Conservation (phyloP, 2,329 filamentous ascomycete species). For the Huntiella moniliformis region DNA sequence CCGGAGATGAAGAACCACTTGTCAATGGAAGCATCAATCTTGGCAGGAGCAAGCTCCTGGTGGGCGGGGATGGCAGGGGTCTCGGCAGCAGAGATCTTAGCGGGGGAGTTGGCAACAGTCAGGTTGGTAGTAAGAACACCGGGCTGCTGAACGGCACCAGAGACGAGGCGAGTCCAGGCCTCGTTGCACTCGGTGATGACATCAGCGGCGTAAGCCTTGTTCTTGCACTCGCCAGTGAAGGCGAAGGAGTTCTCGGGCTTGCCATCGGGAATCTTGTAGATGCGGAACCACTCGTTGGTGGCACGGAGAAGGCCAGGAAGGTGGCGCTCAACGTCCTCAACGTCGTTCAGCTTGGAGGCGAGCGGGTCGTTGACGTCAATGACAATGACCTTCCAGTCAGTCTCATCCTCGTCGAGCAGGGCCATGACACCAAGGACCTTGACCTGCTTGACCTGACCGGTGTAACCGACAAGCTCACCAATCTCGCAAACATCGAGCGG, state of each 20-base stretch:
- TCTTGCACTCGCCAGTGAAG: slow-evolving; percentile 99
- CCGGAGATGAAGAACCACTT: slow-evolving; percentile 99
- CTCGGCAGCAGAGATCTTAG: slow-evolving; percentile 49
- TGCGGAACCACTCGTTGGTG: slow-evolving; percentile 99
- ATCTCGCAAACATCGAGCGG: slow-evolving; percentile 99
- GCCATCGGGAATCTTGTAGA: slow-evolving; percentile 99
- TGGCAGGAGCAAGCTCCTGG: slow-evolving; percentile 66
- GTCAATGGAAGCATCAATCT: slow-evolving; percentile 92
- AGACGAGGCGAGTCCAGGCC: slow-evolving; percentile 91
- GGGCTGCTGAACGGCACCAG: slow-evolving; percentile 65
- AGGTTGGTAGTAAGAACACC: slow-evolving; percentile 69
- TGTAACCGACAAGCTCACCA: slow-evolving; percentile 89
- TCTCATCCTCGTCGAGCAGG: slow-evolving; percentile 97
- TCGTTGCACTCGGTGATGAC: slow-evolving; percentile 90
- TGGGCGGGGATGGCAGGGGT: slow-evolving; percentile 59
- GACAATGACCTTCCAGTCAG: slow-evolving; percentile 99
- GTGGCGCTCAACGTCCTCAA: slow-evolving; percentile 97
- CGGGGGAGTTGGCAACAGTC: slow-evolving; percentile 52
- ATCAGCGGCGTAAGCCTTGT: slow-evolving; percentile 94
- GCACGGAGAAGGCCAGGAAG: slow-evolving; percentile 89
- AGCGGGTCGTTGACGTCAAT: slow-evolving; percentile 97
- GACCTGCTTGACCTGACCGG: slow-evolving; percentile 97
- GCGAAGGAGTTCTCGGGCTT: slow-evolving; percentile 99
- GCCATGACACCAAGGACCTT: slow-evolving; percentile 99
- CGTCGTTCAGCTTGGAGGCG: slow-evolving; percentile 88